Conservation (phyloP, 2,329 filamentous ascomycete species). For the Ramularia endophylla region DNA sequence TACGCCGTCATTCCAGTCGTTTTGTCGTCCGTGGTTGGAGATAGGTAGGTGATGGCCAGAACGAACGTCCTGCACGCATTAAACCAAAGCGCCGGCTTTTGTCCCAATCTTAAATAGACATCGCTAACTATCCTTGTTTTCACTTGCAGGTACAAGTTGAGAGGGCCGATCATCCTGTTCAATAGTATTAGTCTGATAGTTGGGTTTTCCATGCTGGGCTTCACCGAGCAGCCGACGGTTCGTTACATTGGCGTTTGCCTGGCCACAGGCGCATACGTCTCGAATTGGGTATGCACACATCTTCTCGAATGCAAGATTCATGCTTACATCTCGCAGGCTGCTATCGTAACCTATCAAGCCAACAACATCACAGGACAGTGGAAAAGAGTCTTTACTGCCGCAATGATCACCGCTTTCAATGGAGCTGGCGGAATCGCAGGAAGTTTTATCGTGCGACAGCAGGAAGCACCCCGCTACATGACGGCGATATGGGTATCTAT, state of each 20-base stretch:
- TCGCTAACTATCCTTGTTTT: too few relatives aligned
- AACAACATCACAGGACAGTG: conserved; percentile 60
- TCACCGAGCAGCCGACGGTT: conserved; percentile 52
- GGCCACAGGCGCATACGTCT: conserved; percentile 62
- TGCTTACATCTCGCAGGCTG: conserved; percentile 35
- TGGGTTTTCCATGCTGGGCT: conserved; percentile 62
- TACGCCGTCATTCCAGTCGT: conserved; percentile 60
- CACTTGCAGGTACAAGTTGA: too few relatives aligned
- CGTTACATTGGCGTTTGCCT: conserved; percentile 61
- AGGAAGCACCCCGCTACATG: conserved; percentile 56
- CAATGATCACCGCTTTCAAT: conserved; percentile 53
- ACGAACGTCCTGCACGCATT: too few relatives aligned
- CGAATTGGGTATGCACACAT: conserved; percentile 48
- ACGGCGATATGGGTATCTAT: conserved; percentile 65
- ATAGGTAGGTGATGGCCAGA: too few relatives aligned
- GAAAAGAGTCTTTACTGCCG: conserved; percentile 58
- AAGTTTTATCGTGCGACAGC: conserved; percentile 57
- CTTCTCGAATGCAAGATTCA: too few relatives aligned
- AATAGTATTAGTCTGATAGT: conserved; percentile 57
- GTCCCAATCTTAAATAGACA: too few relatives aligned
- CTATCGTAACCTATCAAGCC: conserved; percentile 56
- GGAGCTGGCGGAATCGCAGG: conserved; percentile 60
- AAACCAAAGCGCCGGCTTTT: too few relatives aligned
- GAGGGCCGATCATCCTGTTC: conserved; percentile 59
- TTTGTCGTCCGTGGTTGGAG: conserved; percentile 56